Base-by-base conservation (phyloP, 768 basidiomycete species). In the Mycena kentingensis region DNA sequence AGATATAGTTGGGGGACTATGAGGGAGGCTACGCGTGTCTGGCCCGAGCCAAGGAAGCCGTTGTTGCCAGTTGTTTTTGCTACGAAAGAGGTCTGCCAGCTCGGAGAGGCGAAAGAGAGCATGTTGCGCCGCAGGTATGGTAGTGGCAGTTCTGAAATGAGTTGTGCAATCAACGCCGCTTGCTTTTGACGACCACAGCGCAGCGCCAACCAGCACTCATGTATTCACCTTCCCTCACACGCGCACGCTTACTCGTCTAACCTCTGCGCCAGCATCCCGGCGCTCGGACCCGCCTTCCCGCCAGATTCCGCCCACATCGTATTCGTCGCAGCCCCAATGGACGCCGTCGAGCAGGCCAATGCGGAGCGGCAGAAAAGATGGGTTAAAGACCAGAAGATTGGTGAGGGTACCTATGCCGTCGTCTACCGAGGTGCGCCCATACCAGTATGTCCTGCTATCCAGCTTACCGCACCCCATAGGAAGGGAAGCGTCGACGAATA, bases 341-440 rank as follows among this genome's bases (percentile, higher is more conserved):
- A 93, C 63, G 87, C 82, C 18, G 90, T 91, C 32, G 90, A 91
- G 69, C 83, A 77, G 62, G 87, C 87, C 18, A 93, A 93, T 60
- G 67, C 78, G 16, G 87, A 84, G 49, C 77, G 83, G 38, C 88
- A 92, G 68, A 82, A 78, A 65, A 70, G 76, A 75, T 90, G 87
- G 90, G 75, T 77, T 13, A 92, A 92, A 63, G 88, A 88, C 64
- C 80, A 79, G 62, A 92, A 92, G 67, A 81, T 91, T 49, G 90
- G 90, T 61, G 90, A 92, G 69, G 97, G 97, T 70, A 89, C 95
- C 13, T 99, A 94, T 67, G 95, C 96, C 46, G 94, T 95, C 38
- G 94, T 98, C 2, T 98, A 96, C 71, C 80, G 84, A 84, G 94
- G 94, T 87, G 39, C 19, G 51, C 43, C 41, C 5, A 28, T 28